A percentile compares a stretch with the other conserved stretches of the same genome.
phyloP scores from a whole-genome alignment of 2,329 filamentous ascomycete genomes.

The Apiospora arundinis region DNA sequence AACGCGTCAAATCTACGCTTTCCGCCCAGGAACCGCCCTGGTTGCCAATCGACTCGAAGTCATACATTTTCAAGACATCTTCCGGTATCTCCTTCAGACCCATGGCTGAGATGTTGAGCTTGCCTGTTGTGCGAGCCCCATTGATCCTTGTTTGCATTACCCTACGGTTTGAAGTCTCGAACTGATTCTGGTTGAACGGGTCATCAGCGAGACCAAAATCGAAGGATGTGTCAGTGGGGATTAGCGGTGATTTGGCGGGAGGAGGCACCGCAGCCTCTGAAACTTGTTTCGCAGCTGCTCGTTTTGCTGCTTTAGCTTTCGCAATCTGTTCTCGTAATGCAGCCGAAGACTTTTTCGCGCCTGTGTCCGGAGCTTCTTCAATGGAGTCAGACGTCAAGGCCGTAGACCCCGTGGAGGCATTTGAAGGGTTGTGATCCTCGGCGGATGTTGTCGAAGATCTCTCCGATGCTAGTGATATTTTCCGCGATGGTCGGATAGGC shows the following conservation, averaged over 20 bases:
- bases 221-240: constrained; percentile 57
- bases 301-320: constrained; percentile 84
- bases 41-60: constrained; percentile 70
- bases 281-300: constrained; percentile 53
- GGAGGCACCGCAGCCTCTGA: constrained; percentile 31
- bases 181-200: constrained; percentile 72
- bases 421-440: constrained; percentile 43
- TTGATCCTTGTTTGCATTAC: constrained; percentile 76
- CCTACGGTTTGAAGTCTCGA: constrained; percentile 65
- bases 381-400: constrained; percentile 43
- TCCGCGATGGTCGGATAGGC: constrained; percentile 42
- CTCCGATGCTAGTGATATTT: constrained; percentile 46
- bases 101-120: constrained; percentile 88
- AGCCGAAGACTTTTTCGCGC: constrained; percentile 71
- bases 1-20: constrained; percentile 82
- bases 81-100: constrained; percentile 78
- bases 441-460: constrained; percentile 46
- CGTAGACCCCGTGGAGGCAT: constrained; percentile 46
- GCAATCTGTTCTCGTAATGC: constrained; percentile 90
- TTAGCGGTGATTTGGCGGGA: constrained; percentile 41
- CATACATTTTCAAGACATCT: constrained; percentile 91
- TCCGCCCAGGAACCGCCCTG: constrained; percentile 83
- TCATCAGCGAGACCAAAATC: constrained; percentile 67
- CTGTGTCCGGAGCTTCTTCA: constrained; percentile 38
- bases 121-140: constrained; percentile 76